Percentiles rank a stretch among this genome's conserved stretches.
Conservation (phyloP, 331 rosid species). For the Quercus tomentella region DNA sequence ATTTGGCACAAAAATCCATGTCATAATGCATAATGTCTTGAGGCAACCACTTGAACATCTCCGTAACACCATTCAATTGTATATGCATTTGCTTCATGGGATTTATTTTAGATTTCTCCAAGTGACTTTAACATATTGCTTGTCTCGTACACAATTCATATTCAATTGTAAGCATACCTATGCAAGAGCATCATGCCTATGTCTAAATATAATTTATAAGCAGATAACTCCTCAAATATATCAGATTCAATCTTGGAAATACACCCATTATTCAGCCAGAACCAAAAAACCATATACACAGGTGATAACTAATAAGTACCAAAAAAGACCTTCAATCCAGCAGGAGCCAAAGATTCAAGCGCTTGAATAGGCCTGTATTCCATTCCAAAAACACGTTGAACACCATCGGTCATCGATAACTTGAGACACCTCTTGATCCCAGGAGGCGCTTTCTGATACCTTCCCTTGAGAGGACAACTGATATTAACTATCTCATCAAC, state of each 20-base stretch:
- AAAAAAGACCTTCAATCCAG: conserved; percentile 78
- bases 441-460: conserved; percentile 67
- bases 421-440: conserved; percentile 76
- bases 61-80: not conserved
- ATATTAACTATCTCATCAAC: conserved; percentile 83
- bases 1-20: not conserved
- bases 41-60: not conserved
- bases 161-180: not conserved
- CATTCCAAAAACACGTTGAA: conserved; percentile 78
- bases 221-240: too few relatives aligned
- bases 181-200: not conserved
- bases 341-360: conserved; percentile 69
- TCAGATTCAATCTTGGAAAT: not conserved
- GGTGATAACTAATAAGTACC: not conserved
- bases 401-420: conserved; percentile 83
- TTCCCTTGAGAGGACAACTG: conserved; percentile 52
- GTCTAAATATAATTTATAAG: not conserved
- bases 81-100: not conserved
- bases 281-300: not conserved
- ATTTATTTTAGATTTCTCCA: not conserved
- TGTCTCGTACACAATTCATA: not conserved
- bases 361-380: conserved; percentile 84
- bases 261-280: too few relatives aligned
- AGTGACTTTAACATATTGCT: not conserved
- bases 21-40: not conserved